Evolutionary conservation across 371 early-diverging fungal species (phyloP).

Genomic region (Lichtheimia hyalospora): DNA sequence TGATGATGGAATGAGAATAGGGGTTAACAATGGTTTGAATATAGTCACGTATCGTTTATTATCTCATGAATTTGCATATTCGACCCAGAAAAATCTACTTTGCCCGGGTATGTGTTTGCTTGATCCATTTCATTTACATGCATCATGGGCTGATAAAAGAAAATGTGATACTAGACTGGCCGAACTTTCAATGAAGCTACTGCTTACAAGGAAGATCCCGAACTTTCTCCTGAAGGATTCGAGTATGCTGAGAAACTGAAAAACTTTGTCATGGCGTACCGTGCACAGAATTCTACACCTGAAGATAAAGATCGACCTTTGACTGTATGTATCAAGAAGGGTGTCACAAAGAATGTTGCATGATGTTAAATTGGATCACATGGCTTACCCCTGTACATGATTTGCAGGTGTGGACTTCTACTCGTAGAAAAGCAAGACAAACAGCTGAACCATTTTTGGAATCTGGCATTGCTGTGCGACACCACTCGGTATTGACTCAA

Average conservation of each 20-base stretch:
- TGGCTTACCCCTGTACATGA: no score
- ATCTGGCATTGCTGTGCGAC: conserved; percentile 44
- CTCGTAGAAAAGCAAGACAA: conserved; percentile 67
- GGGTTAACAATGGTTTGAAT: neutral
- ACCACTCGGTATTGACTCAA: conserved; percentile 75
- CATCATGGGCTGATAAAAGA: neutral
- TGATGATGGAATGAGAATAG: neutral
- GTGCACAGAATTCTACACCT: conserved; percentile 30
- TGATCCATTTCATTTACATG: neutral
- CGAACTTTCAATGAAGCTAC: conserved; percentile 39
- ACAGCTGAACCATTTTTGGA: conserved; percentile 67
- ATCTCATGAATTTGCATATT: conserved; percentile 96
- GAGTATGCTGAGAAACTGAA: conserved; percentile 62
- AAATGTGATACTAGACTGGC: conserved; percentile 35
- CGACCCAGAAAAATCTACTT: conserved; percentile 90
- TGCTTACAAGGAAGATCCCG: conserved; percentile 51
- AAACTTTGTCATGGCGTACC: conserved; percentile 51
- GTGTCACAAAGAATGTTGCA: neutral
- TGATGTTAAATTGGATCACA: no score
- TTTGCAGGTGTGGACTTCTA: conserved; percentile 73
- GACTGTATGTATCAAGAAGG: conserved; percentile 19
- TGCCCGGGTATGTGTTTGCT: conserved; percentile 61
- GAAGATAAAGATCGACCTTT: conserved; percentile 41
- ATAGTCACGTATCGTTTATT: conserved; percentile 90
- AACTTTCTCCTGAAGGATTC: conserved; percentile 55